A percentile compares a stretch with the other conserved stretches of the same genome.
Evolutionary conservation across 2,329 filamentous ascomycete species (phyloP).

Genomic region (Venturia nashicola): DNA sequence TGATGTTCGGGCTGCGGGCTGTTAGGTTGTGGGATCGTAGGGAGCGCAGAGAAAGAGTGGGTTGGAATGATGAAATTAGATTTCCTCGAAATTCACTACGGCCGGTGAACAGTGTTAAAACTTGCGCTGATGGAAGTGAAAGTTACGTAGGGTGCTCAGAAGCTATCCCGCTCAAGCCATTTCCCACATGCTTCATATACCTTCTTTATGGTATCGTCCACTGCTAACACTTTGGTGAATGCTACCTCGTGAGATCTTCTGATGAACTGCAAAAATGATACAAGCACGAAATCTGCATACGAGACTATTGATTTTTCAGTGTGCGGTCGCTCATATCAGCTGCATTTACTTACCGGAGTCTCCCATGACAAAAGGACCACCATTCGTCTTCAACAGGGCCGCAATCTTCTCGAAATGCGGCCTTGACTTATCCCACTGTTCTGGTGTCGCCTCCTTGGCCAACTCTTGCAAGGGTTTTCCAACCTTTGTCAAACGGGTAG

Average conservation of each 20-base stretch:
- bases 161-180: conserved; percentile 29
- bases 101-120: no score
- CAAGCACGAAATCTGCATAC: conserved; percentile 40
- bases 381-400: conserved; percentile 40
- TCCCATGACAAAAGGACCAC: conserved; percentile 51
- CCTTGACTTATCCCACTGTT: conserved; percentile 34
- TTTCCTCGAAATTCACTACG: no score
- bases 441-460: conserved; percentile 35
- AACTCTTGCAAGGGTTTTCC: conserved; percentile 44
- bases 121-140: no score
- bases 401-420: conserved; percentile 24
- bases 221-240: conserved; percentile 26
- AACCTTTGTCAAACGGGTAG: conserved; percentile 35
- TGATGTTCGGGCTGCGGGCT: no score
- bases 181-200: conserved; percentile 27
- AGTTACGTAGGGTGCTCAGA: conserved; percentile 8
- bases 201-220: conserved; percentile 24
- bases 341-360: conserved; percentile 24
- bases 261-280: conserved; percentile 34
- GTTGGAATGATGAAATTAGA: no score
- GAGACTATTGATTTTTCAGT: conserved; percentile 29
- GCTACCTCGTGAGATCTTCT: conserved; percentile 25
- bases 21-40: no score
- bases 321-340: conserved; percentile 44
- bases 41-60: no score